A percentile compares a stretch with the other conserved stretches of the same genome.
Evolutionary conservation across 2,329 filamentous ascomycete genomes (phyloP).

Genomic region (Zalaria obscura): DNA sequence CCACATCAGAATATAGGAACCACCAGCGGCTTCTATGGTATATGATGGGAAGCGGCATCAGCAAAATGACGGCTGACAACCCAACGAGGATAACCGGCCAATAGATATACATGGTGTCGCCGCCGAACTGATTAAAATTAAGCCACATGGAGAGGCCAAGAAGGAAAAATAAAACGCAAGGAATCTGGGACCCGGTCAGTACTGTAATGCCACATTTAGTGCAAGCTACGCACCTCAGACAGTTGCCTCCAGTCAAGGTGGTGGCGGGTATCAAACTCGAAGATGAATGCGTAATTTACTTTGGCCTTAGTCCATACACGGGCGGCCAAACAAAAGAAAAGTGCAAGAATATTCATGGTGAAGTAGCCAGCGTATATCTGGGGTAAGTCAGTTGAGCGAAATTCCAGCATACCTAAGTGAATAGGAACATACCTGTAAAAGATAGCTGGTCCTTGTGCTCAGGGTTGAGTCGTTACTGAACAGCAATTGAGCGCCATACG

Average conservation of each 20-base stretch:
- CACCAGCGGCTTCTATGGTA: constrained; percentile 68
- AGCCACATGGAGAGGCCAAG: constrained; percentile 75
- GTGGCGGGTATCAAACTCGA: constrained; percentile 83
- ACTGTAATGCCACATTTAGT: too few relatives aligned
- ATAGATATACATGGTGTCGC: constrained; percentile 60
- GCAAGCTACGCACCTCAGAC: constrained; percentile 41
- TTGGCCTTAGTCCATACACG: constrained; percentile 69
- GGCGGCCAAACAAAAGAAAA: constrained; percentile 76
- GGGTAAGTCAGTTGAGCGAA: constrained; percentile 13
- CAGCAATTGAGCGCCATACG: constrained; percentile 21
- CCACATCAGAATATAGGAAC: constrained; percentile 78
- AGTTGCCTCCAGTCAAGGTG: constrained; percentile 82
- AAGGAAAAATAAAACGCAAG: constrained; percentile 64
- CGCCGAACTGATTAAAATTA: constrained; percentile 63
- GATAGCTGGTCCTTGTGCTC: constrained; percentile 26
- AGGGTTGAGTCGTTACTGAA: constrained; percentile 12
- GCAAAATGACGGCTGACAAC: constrained; percentile 52
- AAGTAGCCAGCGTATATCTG: constrained; percentile 90
- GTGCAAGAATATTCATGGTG: constrained; percentile 63
- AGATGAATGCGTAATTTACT: constrained; percentile 83
- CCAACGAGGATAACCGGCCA: constrained; percentile 72
- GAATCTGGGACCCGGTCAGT: constrained; percentile 38
- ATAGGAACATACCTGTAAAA: constrained; percentile 43
- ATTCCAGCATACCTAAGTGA: background rate
- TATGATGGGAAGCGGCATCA: constrained; percentile 55